Base-by-base conservation (phyloP, 176 grass and related monocot genomes). In the Secale cereale region DNA sequence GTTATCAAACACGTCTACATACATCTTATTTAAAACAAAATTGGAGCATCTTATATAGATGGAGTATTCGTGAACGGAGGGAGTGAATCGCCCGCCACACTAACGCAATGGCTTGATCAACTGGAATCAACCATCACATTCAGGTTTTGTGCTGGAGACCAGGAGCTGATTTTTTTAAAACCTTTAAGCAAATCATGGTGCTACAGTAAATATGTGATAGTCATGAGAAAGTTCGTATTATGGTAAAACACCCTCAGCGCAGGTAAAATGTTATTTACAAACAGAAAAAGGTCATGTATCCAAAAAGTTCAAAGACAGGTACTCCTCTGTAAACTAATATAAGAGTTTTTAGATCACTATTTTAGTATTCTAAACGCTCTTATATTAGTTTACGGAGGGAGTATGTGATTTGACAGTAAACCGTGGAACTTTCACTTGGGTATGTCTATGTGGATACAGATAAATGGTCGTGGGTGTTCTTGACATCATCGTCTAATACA, bases 211-310 rank as follows among this genome's bases (percentile, higher is more conserved):
- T 79, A 4, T 79, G 52, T 70, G 4, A 16, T 17, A 81, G 22
- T 70, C 65, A 22, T 23, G 43, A 81, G 1, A 36, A 25, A 32
- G 30, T 85, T 28, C 57, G 62, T 70, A 40, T 78, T 54, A 78
- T 54, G 30, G 31, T 36, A 16, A 37, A 37, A 59, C 50, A 23
- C 30, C 23, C n/a, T 29, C 54, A 40, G n/a, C 5, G 1, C 33
- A 10, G 72, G 52, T 78, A 79, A 70, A 70, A 59, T 39, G 16
- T 69, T 76, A 78, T 90, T 62, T 90, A 90, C 84, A 83, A 61
- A 48, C 3, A 19, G 2, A 10, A 57, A 26, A 33, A 22, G 17
- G 32, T 50, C 41, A 28, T 29, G 19, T 41, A 10, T 37, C 31
- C 83, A 66, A 4, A 35, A 27, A 74, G 57, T 19, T 86, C 41